Evolutionary conservation across 1,139 yeast species (phyloP), one percentile per base, ranked within the genome.

Genomic region (Yamadazyma atlantica): DNA sequence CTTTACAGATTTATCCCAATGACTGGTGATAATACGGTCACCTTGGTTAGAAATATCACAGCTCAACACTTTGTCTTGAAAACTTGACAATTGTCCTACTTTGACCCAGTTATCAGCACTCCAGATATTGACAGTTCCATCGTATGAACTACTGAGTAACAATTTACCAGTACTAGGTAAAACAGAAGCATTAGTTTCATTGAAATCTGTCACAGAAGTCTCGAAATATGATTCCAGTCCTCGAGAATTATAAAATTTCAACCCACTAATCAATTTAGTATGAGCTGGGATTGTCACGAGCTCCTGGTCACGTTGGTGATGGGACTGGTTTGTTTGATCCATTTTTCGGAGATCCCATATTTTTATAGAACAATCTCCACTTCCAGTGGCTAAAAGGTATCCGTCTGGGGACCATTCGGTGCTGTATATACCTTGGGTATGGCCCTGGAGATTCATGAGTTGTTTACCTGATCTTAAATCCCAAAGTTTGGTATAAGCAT

Each of bases 1-100:
- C 52, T 82, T 85, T 3, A 86, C 71, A 15, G 85, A 70, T 43
- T 94, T 72, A 57, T 88, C 96, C 95, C 95, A 88, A 15, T 96
- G 92, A 41, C 88, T 74, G 44, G 85, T 78, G 2, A 78, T 73
- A 1, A 88, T 61, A 31, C 49, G 53, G 10, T 57, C 46, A 6
- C 73, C 71, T 34, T 70, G 66, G 1, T 58, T 53, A 22, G 71
- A 55, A 1, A 82, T 56, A 55, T 86, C 95, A 41, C 85, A 75
- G 39, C 83, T 69, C 82, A 88, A 78, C 4, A 86, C 80, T 54
- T 82, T 84, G 48, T 85, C 96, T 12, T 73, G 69, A 5, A 10
- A n/a, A 40, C 80, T 83, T 42, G 68, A 63, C 35, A 89, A 60
- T 1, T 78, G 65, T 26, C 69, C 69, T 10, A 82, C 58, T 16